Evolutionary conservation across 83 land plant genomes (phyloP).

Genomic region (Larix sibirica): DNA sequence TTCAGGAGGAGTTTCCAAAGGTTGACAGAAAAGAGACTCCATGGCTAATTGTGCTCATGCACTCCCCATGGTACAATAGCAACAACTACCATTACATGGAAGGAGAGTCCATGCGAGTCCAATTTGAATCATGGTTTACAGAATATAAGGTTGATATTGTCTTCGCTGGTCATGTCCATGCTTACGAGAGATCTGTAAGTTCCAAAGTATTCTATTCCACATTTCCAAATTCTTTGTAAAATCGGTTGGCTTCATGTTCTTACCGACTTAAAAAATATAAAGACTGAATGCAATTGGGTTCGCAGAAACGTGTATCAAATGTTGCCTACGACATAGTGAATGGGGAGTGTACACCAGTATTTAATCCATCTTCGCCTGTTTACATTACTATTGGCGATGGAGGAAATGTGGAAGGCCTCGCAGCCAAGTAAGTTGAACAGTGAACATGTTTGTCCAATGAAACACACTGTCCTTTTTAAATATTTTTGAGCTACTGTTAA

Average conservation of each 20-base stretch:
- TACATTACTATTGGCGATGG: constrained; percentile 55
- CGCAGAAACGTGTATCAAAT: constrained; percentile 42
- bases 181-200: constrained; percentile 71
- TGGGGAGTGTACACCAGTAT: constrained; percentile 29
- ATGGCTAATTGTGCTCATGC: constrained; percentile 78
- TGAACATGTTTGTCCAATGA: neutral
- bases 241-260: neutral
- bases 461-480: neutral
- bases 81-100: constrained; percentile 65
- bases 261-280: neutral
- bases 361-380: constrained; percentile 31
- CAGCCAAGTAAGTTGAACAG: constrained; percentile 34
- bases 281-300: neutral
- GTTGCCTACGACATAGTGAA: constrained; percentile 32
- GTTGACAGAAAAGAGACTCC: constrained; percentile 66
- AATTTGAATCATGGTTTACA: constrained; percentile 58
- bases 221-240: neutral
- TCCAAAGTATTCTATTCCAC: neutral
- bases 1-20: constrained; percentile 36
- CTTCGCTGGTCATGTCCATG: constrained; percentile 74
- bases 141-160: constrained; percentile 66
- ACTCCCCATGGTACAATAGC: constrained; percentile 59
- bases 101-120: constrained; percentile 64
- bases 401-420: constrained; percentile 53
- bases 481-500: too few relatives aligned